These are phyloP conservation scores for Cyanidiococcus yangmingshanensis DNA, from an alignment of 23 red algal genomes.

Conservation along the genomic window DNA sequence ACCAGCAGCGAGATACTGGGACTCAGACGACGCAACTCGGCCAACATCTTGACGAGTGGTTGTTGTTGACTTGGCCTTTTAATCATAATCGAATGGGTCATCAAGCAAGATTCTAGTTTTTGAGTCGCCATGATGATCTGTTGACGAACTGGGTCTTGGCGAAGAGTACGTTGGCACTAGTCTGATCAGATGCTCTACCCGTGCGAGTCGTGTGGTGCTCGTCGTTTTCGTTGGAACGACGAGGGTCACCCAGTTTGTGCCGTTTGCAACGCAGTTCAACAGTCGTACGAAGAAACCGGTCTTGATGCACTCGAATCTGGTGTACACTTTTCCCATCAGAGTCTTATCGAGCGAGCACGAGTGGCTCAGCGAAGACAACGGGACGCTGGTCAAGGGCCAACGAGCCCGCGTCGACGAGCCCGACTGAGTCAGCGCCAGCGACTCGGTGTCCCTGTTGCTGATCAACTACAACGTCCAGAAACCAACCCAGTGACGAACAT, in stretches of 20 bases:
- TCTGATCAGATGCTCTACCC: neutral
- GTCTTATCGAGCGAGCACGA: neutral
- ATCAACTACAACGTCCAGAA: neutral
- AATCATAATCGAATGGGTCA: neutral
- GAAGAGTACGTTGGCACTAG: too few relatives aligned
- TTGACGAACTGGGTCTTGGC: too few relatives aligned
- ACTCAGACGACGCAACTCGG: too few relatives aligned
- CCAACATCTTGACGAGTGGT: too few relatives aligned
- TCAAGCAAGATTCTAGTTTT: too few relatives aligned
- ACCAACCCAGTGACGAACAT: neutral
- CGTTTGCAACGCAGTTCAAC: constrained; percentile 3
- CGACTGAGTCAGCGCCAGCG: neutral
- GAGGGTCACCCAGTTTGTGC: constrained; percentile 8
- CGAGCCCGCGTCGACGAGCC: neutral
- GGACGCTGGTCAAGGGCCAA: neutral
- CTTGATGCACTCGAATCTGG: neutral
- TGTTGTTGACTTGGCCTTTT: neutral
- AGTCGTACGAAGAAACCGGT: neutral
- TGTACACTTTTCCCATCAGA: constrained; percentile 9
- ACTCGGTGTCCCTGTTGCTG: neutral
- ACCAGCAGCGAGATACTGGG: too few relatives aligned
- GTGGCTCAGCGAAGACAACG: neutral
- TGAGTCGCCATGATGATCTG: neutral
- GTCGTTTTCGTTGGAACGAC: constrained; percentile 4
- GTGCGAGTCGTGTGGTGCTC: constrained; percentile 1